Base-by-base conservation (phyloP, 371 early-diverging fungal genomes). In the Rhizopus sp. region DNA sequence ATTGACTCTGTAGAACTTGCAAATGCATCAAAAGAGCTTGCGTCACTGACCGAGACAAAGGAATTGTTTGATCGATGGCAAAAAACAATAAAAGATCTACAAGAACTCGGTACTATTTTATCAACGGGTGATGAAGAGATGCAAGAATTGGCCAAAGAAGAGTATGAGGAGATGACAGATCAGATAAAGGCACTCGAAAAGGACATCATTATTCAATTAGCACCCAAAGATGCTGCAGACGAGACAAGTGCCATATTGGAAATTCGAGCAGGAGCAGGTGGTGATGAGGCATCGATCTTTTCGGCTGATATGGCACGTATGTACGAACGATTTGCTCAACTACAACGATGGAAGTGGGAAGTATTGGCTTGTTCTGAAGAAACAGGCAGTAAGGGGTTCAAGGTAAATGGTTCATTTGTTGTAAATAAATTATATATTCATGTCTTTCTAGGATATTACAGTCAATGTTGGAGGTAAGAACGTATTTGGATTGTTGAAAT, bases 231-330 rank as follows among this genome's bases (percentile, higher is more conserved):
- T 63, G 13, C 68, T 2, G 86, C 84, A 2, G 93, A 93, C 57
- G 80, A 84, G 53, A 90, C 82, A 13, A 82, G 79, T 49, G 93
- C 89, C 1, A 84, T 93, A 17, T 63, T 93, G 40, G 94, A 93
- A 73, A 85, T 93, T 33, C 75, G 94, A 1, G 83, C 94, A 3
- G 87, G 87, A 50, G 88, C 94, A 4, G 94, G 94, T 12, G 94
- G 94, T 4, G 88, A 89, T 72, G 94, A 93, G 62, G 92, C 93
- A 0, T 82, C 90, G 5, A 60, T 93, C 53, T 93, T 93, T 66
- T 81, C 86, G 0, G 82, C 78, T 1, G 92, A 93, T 35, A 67
- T 93, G 55, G 58, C 86, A 33, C 67, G 76, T 15, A 92, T 93
- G 93, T 93, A 93, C 64, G 85, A 91, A 57, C 66, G 84, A 1